Conservation (phyloP, 768 basidiomycete genomes). For the Paxillus involutus region DNA sequence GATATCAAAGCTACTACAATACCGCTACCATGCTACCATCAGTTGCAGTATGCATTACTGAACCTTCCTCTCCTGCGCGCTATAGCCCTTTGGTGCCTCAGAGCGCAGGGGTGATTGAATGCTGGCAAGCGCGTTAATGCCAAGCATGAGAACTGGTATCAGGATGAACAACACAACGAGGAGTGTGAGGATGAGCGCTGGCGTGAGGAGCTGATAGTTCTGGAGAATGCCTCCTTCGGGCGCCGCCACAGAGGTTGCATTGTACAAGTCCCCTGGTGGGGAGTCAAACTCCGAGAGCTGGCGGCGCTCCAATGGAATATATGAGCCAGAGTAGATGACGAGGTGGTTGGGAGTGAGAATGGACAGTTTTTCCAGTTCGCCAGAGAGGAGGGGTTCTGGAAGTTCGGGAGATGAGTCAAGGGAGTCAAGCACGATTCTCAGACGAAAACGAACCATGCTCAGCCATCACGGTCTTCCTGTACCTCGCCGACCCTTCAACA, state of each 20-base stretch:
- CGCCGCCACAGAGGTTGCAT: constrained; percentile 31
- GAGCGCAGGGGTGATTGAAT: constrained; percentile 69
- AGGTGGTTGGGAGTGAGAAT: constrained; percentile 58
- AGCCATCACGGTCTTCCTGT: constrained; percentile 48
- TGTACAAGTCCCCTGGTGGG: constrained; percentile 20
- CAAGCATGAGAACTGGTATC: constrained; percentile 63
- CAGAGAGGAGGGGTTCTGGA: constrained; percentile 45
- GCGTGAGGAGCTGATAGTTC: constrained; percentile 76
- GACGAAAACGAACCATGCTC: constrained; percentile 48
- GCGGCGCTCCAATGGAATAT: constrained; percentile 41
- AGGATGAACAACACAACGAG: constrained; percentile 67
- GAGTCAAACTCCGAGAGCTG: constrained; percentile 36
- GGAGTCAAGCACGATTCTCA: neutral
- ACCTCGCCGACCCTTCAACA: constrained; percentile 39
- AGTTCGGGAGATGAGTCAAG: constrained; percentile 1
- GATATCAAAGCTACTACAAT: constrained; percentile 14
- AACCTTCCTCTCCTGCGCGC: constrained; percentile 71
- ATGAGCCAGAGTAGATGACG: constrained; percentile 63
- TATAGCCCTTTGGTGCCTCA: constrained; percentile 66
- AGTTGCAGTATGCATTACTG: constrained; percentile 45
- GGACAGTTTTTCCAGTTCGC: constrained; percentile 49
- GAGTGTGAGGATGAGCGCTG: constrained; percentile 66
- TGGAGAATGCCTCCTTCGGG: constrained; percentile 62
- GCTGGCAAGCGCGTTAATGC: constrained; percentile 65
- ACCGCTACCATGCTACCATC: constrained; percentile 16